A percentile compares a stretch with the other conserved stretches of the same genome.
Evolutionary conservation across 495 filamentous ascomycete genomes (phyloP).

Genomic region (Daldinia vernicosa): DNA sequence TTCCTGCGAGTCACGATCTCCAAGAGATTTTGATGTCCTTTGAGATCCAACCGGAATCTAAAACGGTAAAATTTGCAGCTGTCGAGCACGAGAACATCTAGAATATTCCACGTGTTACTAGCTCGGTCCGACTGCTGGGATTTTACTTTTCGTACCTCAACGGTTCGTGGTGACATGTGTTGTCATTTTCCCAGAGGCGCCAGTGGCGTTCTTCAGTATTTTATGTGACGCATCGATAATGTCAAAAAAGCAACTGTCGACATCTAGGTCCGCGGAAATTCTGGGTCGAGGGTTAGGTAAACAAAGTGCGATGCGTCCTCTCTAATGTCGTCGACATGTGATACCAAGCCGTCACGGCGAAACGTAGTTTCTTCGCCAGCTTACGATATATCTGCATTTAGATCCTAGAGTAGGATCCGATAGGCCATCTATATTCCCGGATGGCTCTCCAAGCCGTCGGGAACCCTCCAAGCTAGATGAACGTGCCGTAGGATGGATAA

Average conservation of each 20-base stretch:
- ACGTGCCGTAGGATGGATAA: constrained; percentile 30
- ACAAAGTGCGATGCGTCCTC: constrained; percentile 1
- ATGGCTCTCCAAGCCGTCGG: constrained; percentile 5
- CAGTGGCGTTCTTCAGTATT: neutral
- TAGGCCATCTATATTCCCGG: constrained; percentile 9
- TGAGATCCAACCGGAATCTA: neutral
- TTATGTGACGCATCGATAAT: neutral
- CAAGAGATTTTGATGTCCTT: neutral
- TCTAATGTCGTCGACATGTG: constrained; percentile 2
- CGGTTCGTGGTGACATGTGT: neutral
- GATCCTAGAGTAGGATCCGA: neutral
- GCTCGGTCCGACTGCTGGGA: neutral
- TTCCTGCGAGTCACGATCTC: neutral
- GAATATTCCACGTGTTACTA: constrained; percentile 17
- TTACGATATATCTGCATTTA: neutral
- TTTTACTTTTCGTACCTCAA: neutral
- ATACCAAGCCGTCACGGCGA: constrained; percentile 2
- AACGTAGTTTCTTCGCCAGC: neutral
- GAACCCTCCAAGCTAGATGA: constrained; percentile 14
- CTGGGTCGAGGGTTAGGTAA: neutral
- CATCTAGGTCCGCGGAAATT: neutral
- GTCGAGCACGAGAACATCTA: constrained; percentile 14
- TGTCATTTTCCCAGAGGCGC: neutral
- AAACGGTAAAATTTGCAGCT: neutral
- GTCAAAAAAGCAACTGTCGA: neutral